These are phyloP conservation scores for Arctostaphylos glauca DNA, from an alignment of 148 eudicot genomes.

Conservation along the genomic window DNA sequence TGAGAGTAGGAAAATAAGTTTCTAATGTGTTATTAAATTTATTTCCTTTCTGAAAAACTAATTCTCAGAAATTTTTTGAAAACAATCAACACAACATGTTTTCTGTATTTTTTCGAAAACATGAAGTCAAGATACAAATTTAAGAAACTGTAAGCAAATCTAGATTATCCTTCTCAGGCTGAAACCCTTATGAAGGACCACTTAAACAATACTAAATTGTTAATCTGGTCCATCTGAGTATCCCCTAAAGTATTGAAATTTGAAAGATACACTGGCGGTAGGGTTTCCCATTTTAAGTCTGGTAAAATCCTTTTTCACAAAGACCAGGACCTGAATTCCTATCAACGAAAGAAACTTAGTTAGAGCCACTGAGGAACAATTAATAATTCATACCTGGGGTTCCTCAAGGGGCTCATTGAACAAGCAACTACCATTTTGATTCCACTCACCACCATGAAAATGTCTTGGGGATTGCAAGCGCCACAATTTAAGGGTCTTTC, in stretches of 20 bases:
- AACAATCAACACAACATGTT: neutral
- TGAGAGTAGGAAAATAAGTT: neutral
- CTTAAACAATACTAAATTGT: neutral
- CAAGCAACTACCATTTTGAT: slow-evolving; percentile 94
- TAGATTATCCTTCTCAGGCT: too few relatives aligned
- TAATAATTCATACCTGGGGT: slow-evolving; percentile 48
- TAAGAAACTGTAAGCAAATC: too few relatives aligned
- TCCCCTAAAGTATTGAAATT: neutral
- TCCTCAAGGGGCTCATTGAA: slow-evolving; percentile 66
- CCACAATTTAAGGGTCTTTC: slow-evolving; percentile 72
- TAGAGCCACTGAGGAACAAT: neutral
- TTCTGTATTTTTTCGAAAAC: neutral
- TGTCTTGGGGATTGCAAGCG: slow-evolving; percentile 88
- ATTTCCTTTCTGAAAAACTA: neutral
- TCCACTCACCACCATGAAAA: slow-evolving; percentile 96
- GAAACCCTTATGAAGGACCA: too few relatives aligned
- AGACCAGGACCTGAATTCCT: neutral
- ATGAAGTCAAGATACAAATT: too few relatives aligned
- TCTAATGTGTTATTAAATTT: neutral
- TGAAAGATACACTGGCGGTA: neutral
- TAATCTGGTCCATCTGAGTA: neutral
- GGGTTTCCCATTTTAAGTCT: neutral
- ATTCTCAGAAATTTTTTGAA: neutral
- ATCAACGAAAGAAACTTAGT: neutral
- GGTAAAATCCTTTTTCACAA: neutral